Evolutionary conservation across 148 eudicot genomes (phyloP).

Genomic region (Talinum fruticosum): DNA sequence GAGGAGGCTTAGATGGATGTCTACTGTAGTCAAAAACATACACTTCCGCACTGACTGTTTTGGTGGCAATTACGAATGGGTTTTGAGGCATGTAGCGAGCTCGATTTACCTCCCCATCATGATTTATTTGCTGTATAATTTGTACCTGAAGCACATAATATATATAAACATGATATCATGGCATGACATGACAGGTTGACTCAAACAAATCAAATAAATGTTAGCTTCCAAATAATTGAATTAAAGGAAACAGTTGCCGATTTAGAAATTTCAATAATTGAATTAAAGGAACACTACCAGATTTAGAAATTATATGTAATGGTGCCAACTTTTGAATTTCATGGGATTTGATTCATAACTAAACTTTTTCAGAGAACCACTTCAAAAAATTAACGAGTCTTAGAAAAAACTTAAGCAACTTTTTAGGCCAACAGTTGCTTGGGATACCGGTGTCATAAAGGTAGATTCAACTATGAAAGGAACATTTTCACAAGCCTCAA

Average conservation of each 20-base stretch:
- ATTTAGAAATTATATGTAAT: too few species aligned
- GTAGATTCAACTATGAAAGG: too few species aligned
- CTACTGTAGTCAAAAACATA: constrained; percentile 84
- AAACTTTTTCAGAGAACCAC: too few species aligned
- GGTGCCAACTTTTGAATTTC: too few species aligned
- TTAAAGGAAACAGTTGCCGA: too few species aligned
- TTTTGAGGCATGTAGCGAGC: constrained; percentile 98
- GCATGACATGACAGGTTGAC: neutral
- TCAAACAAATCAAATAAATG: neutral
- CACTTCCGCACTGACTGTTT: constrained; percentile 81
- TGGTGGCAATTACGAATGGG: constrained; percentile 79
- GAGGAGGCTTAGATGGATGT: constrained; percentile 87
- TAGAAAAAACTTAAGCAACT: too few species aligned
- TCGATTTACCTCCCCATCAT: constrained; percentile 89
- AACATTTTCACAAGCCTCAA: neutral
- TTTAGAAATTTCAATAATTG: too few species aligned
- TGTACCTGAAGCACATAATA: constrained; percentile 53
- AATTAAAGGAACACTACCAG: too few species aligned
- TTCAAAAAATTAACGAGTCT: too few species aligned
- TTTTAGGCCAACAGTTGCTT: too few species aligned
- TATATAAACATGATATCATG: neutral
- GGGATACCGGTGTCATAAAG: too few species aligned
- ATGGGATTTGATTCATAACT: too few species aligned
- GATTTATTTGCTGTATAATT: constrained; percentile 84
- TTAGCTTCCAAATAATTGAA: neutral